A percentile compares a stretch with the other conserved stretches of the same genome.
These are phyloP conservation scores for Globisporangium cystogenes DNA, from an alignment of 352 stramenopile genomes.

Conservation along the genomic window DNA sequence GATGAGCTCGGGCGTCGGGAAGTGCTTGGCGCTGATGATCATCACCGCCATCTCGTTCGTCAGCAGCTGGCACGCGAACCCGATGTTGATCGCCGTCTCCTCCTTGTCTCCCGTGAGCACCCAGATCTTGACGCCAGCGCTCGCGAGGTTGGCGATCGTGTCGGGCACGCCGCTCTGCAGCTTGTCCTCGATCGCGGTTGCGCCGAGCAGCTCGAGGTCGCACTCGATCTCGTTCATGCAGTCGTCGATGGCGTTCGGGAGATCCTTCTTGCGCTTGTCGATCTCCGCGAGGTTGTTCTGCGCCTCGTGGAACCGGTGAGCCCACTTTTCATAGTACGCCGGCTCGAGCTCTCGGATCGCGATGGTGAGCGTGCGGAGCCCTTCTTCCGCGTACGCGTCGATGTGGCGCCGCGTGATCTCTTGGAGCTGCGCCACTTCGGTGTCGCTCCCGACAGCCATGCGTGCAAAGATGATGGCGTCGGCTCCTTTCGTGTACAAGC, in stretches of 20 bases:
- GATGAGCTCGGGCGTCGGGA: slow-evolving; percentile 36
- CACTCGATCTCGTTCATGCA: slow-evolving; percentile 84
- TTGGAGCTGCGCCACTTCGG: slow-evolving; percentile 21
- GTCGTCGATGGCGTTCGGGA: slow-evolving; percentile 61
- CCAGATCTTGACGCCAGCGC: slow-evolving; percentile 91
- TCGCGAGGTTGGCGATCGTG: slow-evolving; percentile 77
- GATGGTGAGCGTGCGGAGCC: slow-evolving; percentile 85
- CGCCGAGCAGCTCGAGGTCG: slow-evolving; percentile 79
- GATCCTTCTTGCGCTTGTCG: slow-evolving; percentile 76
- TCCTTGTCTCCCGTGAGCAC: slow-evolving; percentile 94
- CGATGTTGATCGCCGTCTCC: slow-evolving; percentile 95
- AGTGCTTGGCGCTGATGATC: slow-evolving; percentile 56
- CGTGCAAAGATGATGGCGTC: slow-evolving; percentile 65
- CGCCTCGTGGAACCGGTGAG: slow-evolving; percentile 51
- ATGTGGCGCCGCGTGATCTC: slow-evolving; percentile 54
- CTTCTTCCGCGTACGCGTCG: slow-evolving; percentile 82
- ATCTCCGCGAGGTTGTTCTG: slow-evolving; percentile 70
- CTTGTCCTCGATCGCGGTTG: slow-evolving; percentile 93
- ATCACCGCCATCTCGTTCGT: slow-evolving; percentile 78
- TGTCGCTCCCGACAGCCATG: slow-evolving; percentile 19
- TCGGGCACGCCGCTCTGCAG: slow-evolving; percentile 89
- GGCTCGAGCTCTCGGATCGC: slow-evolving; percentile 54
- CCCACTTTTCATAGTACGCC: slow-evolving; percentile 52
- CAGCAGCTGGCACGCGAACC: slow-evolving; percentile 85
- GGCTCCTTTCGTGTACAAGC: slow-evolving; percentile 69